Evolutionary conservation across 352 stramenopile genomes (phyloP), one percentile per base, ranked within the genome.

Genomic region (Pythium sukuiense): DNA sequence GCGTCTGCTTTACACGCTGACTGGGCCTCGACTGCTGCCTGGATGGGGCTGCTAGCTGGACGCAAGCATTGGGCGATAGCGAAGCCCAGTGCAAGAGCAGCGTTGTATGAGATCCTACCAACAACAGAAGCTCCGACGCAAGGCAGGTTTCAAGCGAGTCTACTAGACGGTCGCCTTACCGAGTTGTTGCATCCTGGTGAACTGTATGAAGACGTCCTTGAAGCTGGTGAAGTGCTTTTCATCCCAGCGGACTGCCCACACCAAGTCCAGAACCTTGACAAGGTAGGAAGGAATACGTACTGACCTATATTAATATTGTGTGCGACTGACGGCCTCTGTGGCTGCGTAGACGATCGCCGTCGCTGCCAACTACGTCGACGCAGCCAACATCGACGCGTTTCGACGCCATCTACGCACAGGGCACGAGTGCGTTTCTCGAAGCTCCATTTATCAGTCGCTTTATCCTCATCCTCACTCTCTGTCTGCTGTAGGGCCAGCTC

Each of bases 51-150:
- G 0, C 6, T 80, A 0, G 29, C 63, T 20, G 73, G 73, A 30
- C 64, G 63, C 4, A 80, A 80, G 57, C 73, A 71, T 37, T 82
- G 72, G 72, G 50, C 73, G 0, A 79, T 82, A 48, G 63, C 73
- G 3, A 73, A 63, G 43, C 72, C 75, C 16, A 72, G 55, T n/a
- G 30, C 69, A 1, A 62, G 48, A 41, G 62, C 72, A n/a, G 60
- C 69, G 2, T 45, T 82, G 1, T 55, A 61, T 37, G 72, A 79
- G 50, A 26, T 65, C 20, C n/a, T 75, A 29, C 64, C 67, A 14
- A 76, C 65, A 0, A 1, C 26, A 3, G 48, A 61, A 0, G 55
- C 39, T 5, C 67, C 33, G 11, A 26, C 59, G 1, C 13, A 59
- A 20, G 71, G 67, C 1, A 61, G 71, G 6, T 80, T 77, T 46